A percentile compares a stretch with the other conserved stretches of the same genome.
These are phyloP conservation scores for Ganoderma sinense DNA, from an alignment of 1,284 basidiomycete species.

Conservation along the genomic window DNA sequence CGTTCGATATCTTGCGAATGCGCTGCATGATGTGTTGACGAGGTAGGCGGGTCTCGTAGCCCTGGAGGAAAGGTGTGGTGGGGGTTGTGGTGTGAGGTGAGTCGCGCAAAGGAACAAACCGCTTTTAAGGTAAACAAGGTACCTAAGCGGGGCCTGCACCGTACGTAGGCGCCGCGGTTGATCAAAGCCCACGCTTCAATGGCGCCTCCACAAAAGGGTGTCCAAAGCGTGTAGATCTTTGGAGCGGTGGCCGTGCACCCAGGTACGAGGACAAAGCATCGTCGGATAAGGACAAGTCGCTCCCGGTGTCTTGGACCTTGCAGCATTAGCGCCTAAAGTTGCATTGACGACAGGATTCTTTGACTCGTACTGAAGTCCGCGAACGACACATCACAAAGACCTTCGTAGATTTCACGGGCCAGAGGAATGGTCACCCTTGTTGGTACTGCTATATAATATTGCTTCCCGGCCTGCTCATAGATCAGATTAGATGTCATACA, in stretches of 20 bases:
- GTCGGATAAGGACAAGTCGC: not conserved
- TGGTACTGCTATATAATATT: not conserved
- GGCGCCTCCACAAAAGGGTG: not conserved
- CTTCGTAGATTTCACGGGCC: not conserved
- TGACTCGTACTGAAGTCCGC: not conserved
- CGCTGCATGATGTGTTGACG: constrained; percentile 1
- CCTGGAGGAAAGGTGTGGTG: constrained; percentile 2
- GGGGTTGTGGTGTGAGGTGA: not conserved
- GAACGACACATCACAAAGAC: not conserved
- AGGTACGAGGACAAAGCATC: not conserved
- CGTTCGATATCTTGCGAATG: constrained; percentile 1
- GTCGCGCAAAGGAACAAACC: not conserved
- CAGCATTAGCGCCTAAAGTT: not conserved
- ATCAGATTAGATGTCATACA: not conserved
- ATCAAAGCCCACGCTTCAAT: not conserved
- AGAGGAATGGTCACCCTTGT: not conserved
- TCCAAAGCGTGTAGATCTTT: not conserved
- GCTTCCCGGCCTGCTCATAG: not conserved
- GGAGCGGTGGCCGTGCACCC: not conserved
- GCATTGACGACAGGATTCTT: not conserved
- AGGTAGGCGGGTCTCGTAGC: not conserved
- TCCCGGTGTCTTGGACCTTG: not conserved
- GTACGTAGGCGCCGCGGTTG: not conserved
- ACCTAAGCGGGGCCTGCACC: not conserved
- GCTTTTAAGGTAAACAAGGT: not conserved